Percentiles rank a stretch among this genome's conserved stretches.
These are phyloP conservation scores for Immersiporthe knoxdaviesiana DNA, from an alignment of 2,329 filamentous ascomycete species.

Conservation along the genomic window DNA sequence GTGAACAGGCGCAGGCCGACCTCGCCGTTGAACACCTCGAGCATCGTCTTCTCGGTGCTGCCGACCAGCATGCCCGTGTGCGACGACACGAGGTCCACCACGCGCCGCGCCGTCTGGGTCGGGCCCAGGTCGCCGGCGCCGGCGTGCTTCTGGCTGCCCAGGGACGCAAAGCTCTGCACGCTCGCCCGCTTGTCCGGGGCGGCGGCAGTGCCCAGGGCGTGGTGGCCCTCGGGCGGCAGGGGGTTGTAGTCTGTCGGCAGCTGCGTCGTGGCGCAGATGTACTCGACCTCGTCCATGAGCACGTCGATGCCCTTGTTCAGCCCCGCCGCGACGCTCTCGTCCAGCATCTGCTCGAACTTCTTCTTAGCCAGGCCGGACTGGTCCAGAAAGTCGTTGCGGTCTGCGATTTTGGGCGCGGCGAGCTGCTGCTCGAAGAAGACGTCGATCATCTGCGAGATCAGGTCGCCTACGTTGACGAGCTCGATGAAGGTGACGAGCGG, in stretches of 20 bases:
- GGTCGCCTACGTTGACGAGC: conserved; percentile 94
- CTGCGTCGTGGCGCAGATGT: conserved; percentile 88
- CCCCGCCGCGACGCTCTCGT: conserved; percentile 93
- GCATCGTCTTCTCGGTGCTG: conserved; percentile 95
- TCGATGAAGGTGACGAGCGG: conserved; percentile 95
- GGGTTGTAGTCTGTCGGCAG: conserved; percentile 90
- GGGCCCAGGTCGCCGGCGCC: conserved; percentile 66
- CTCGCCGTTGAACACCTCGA: conserved; percentile 98
- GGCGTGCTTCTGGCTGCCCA: conserved; percentile 41
- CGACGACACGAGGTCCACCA: conserved; percentile 82
- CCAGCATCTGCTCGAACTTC: conserved; percentile 97
- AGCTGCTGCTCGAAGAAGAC: conserved; percentile 98
- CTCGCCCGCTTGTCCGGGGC: conserved; percentile 30
- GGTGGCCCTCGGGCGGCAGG: conserved; percentile 41
- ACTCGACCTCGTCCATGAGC: conserved; percentile 97
- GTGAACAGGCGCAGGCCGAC: conserved; percentile 91
- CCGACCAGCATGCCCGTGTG: conserved; percentile 93
- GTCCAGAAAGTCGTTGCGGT: conserved; percentile 93
- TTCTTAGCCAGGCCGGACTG: conserved; percentile 94
- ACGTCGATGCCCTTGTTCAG: conserved; percentile 98
- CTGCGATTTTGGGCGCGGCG: conserved; percentile 77
- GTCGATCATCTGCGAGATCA: conserved; percentile 98
- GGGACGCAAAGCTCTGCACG: conserved; percentile 27
- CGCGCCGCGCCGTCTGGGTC: conserved; percentile 75
- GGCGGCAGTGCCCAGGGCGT: conserved; percentile 41